A percentile compares a stretch with the other conserved stretches of the same genome.
phyloP scores from a whole-genome alignment of 208 protist genomes.

The Acanthamoeba healyi region DNA sequence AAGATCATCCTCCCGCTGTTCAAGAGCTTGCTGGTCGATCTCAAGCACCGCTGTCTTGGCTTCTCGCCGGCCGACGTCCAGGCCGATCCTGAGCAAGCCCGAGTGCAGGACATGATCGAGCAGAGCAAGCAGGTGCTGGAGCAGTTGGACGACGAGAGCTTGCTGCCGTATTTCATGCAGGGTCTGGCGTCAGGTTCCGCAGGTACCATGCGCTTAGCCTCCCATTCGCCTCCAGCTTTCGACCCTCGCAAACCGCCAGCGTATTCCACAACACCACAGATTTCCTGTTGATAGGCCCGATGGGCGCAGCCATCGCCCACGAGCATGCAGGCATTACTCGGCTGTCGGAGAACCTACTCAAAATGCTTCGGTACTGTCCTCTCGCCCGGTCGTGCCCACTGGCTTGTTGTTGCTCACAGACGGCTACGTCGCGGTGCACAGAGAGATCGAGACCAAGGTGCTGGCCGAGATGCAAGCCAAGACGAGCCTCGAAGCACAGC shows the following conservation, averaged over 20 bases:
- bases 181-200: not conserved
- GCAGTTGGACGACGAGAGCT: constrained; percentile 42
- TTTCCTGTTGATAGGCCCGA: constrained; percentile 35
- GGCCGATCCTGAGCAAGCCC: not conserved
- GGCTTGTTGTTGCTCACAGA: not conserved
- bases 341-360: not conserved
- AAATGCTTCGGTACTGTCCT: not conserved
- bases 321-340: constrained; percentile 29
- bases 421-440: not conserved
- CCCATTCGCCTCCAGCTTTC: too few relatives aligned
- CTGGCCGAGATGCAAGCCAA: constrained; percentile 57
- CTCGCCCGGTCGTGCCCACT: not conserved
- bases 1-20: constrained; percentile 71
- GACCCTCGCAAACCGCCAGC: not conserved
- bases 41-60: constrained; percentile 29
- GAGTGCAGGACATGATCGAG: constrained; percentile 24
- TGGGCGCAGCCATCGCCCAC: constrained; percentile 53
- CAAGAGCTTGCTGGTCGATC: constrained; percentile 53
- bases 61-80: not conserved
- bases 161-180: constrained; percentile 72
- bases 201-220: not conserved
- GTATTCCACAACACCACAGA: not conserved
- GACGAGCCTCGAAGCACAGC: constrained; percentile 24
- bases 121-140: constrained; percentile 59
- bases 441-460: constrained; percentile 51